Evolutionary conservation across 2,329 filamentous ascomycete genomes (phyloP).

Genomic region (Lizonia empirigonia): DNA sequence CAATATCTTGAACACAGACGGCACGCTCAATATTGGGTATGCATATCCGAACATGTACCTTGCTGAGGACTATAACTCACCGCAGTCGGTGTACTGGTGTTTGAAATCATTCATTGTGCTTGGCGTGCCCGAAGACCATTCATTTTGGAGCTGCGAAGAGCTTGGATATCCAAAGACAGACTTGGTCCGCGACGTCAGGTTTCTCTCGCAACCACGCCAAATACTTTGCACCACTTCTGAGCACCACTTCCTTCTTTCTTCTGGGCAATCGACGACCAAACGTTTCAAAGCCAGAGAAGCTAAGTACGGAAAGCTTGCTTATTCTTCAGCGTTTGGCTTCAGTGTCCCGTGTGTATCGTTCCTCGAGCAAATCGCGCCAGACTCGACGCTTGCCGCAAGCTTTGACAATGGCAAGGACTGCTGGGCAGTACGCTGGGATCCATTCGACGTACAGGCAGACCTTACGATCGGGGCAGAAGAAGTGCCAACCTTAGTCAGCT

Average conservation of each 20-base stretch:
- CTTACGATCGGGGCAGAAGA: conserved; percentile 6
- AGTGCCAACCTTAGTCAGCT: conserved; percentile 3
- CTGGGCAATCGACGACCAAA: conserved; percentile 18
- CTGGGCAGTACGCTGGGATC: conserved; percentile 28
- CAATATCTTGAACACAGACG: conserved; percentile 54
- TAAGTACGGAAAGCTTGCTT: conserved; percentile 30
- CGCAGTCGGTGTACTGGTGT: conserved; percentile 59
- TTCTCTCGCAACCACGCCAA: conserved; percentile 44
- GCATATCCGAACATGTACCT: conserved; percentile 58
- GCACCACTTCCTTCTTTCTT: conserved; percentile 24
- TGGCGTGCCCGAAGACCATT: conserved; percentile 37
- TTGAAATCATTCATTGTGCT: conserved; percentile 55
- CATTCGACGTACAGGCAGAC: conserved; percentile 11
- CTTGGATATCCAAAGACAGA: conserved; percentile 30
- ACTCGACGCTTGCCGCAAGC: conserved; percentile 29
- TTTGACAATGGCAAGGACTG: conserved; percentile 24
- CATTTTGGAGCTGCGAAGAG: conserved; percentile 53
- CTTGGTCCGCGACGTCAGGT: conserved; percentile 8
- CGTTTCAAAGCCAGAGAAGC: conserved; percentile 25
- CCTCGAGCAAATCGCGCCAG: conserved; percentile 38
- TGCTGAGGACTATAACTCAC: conserved; percentile 60
- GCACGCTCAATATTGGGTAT: conserved; percentile 54
- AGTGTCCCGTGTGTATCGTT: conserved; percentile 50
- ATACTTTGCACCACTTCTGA: conserved; percentile 48
- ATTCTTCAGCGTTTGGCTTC: conserved; percentile 57